A percentile compares a stretch with the other conserved stretches of the same genome.
Conservation (phyloP, 2,329 filamentous ascomycete species). For the Colletotrichum siamense region DNA sequence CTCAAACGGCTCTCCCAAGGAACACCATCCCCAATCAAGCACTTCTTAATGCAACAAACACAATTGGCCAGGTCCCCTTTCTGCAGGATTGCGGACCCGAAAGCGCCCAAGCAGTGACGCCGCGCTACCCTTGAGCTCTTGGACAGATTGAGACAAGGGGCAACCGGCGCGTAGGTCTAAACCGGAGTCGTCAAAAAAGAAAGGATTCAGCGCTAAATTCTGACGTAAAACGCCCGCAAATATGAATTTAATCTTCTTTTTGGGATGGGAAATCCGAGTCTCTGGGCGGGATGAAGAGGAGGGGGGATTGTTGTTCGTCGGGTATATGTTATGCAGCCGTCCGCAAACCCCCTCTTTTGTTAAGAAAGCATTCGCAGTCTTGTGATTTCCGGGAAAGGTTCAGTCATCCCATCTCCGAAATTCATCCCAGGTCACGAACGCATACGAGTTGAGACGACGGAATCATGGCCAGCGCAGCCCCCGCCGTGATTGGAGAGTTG, state of each 20-base stretch:
- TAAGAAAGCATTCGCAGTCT: fast-evolving
- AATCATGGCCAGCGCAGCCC: neutral
- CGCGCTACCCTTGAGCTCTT: neutral
- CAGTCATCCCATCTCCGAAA: fast-evolving
- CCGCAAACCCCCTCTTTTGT: neutral
- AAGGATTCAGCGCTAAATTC: neutral
- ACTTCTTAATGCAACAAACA: neutral
- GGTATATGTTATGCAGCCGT: neutral
- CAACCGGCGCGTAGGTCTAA: neutral
- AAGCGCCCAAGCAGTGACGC: neutral
- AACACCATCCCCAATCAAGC: neutral
- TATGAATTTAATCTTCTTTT: neutral
- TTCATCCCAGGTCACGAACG: neutral
- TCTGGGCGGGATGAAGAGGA: neutral
- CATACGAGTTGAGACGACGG: neutral
- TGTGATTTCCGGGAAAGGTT: fast-evolving
- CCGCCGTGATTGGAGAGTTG: neutral
- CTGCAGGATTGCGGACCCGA: neutral
- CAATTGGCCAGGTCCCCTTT: neutral
- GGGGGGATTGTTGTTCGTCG: neutral
- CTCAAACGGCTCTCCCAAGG: neutral
- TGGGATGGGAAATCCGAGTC: neutral
- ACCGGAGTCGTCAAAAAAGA: neutral
- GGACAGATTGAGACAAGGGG: neutral
- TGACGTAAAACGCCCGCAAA: neutral